Evolutionary conservation across 169 alveolate species (phyloP), one percentile per base, ranked within the genome.

Genomic region (Eimeria falciformis): DNA sequence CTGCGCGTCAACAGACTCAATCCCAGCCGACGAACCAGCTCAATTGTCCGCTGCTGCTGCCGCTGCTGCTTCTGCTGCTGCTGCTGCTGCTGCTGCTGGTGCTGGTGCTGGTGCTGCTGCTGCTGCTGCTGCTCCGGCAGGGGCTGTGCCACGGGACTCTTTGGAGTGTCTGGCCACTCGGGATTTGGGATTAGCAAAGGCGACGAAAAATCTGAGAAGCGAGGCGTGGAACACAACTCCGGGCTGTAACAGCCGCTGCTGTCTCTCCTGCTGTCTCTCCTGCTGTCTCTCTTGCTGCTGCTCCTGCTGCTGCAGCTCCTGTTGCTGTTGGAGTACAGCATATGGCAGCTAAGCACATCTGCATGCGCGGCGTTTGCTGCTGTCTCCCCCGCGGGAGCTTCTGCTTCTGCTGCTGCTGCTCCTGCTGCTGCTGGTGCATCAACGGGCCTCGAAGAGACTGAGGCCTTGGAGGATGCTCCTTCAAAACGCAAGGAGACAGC

Each of bases 1-100:
- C 23, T 21, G 86, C 23, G 69, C 75, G 33, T 55, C 17, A 81
- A 75, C 58, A 81, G 55, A 11, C 89, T 75, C 73, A 55, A 53
- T 37, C 75, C 77, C 25, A 81, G 89, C 25, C 77, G 75, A 43
- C 89, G 89, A 55, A 81, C 89, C 11, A 81, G 47, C n/a, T 81
- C 77, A 53, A 71, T 71, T 27, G 89, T 50, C 77, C n/a, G 50
- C 27, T 53, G 89, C 56, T 18, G 86, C 37, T 46, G 86, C 40
- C 12, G 68, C 50, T 78, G 68, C 46, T 23, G 43, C 77, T 81
- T 25, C 2, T 81, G 89, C 58, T 21, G 71, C 9, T 5, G 23
- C 21, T 81, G 73, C 77, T 53, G 89, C 55, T 50, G 45, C 18
- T 55, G 53, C 40, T 62, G 56, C 14, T 27, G 29, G 58, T 18